These are phyloP conservation scores for Cichorium intybus DNA, from an alignment of 140 eudicot genomes.

Conservation along the genomic window DNA sequence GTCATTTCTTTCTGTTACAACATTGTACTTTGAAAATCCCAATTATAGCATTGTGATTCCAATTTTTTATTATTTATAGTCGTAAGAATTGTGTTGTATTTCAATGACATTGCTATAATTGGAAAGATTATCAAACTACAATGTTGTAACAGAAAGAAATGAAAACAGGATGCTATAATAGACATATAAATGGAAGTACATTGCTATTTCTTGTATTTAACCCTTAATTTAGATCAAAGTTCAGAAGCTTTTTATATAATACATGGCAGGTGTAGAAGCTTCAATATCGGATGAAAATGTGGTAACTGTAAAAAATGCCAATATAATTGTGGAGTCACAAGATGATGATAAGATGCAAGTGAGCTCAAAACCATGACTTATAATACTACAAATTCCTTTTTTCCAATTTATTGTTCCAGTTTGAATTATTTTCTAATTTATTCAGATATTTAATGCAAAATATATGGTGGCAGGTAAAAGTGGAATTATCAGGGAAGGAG, in stretches of 20 bases:
- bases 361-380: conserved; percentile 35
- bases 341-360: conserved; percentile 75
- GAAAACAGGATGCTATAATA: neutral
- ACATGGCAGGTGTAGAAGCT: conserved; percentile 67
- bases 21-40: neutral
- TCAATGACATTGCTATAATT: neutral
- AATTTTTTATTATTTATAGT: neutral
- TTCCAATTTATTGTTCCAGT: neutral
- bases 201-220: neutral
- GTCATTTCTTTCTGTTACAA: neutral
- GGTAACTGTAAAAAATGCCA: conserved; percentile 50
- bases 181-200: neutral
- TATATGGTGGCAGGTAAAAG: conserved; percentile 62
- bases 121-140: neutral
- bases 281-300: conserved; percentile 50
- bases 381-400: neutral
- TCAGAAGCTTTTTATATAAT: conserved; percentile 3
- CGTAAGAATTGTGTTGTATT: no score
- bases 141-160: neutral
- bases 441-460: conserved; percentile 7
- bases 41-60: no score
- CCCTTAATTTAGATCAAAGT: neutral
- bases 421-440: conserved; percentile 14
- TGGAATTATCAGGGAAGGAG: conserved; percentile 76
- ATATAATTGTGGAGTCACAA: conserved; percentile 62